Evolutionary conservation across 306 rosid species (phyloP).

Genomic region (Quercus glauca): DNA sequence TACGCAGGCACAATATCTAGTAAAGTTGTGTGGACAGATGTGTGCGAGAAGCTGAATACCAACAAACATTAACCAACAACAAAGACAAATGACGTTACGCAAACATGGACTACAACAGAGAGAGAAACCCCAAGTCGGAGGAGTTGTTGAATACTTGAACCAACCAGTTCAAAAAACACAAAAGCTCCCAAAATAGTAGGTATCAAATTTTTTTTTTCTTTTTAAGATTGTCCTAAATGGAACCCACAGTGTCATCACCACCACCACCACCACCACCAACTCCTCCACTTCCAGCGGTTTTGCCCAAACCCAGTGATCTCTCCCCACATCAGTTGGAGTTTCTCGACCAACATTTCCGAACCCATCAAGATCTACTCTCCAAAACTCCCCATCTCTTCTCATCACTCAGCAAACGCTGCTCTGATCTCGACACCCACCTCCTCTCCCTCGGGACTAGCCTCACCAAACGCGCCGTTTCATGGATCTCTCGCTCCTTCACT

Average conservation of each 20-base stretch:
- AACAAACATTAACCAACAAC: too few relatives aligned
- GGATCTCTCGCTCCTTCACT: slow-evolving; percentile 50
- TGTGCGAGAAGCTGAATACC: too few relatives aligned
- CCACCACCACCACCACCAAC: too few relatives aligned
- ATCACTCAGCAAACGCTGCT: slow-evolving; percentile 32
- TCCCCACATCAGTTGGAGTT: slow-evolving; percentile 40
- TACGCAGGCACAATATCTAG: too few relatives aligned
- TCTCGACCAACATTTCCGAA: slow-evolving; percentile 43
- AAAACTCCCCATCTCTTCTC: slow-evolving; percentile 36
- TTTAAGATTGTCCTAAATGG: neutral
- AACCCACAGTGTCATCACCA: neutral
- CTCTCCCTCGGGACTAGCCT: slow-evolving; percentile 18
- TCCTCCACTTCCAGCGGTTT: neutral
- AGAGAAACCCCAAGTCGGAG: too few relatives aligned
- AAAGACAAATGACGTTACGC: too few relatives aligned
- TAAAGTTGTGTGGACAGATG: too few relatives aligned
- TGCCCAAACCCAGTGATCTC: slow-evolving; percentile 44
- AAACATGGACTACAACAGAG: too few relatives aligned
- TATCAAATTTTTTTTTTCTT: too few relatives aligned
- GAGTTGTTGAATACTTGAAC: too few relatives aligned
- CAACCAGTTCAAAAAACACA: too few relatives aligned
- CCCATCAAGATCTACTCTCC: slow-evolving; percentile 35
- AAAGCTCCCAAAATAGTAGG: too few relatives aligned
- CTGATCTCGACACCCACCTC: slow-evolving; percentile 37
- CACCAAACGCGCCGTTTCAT: slow-evolving; percentile 47